A percentile compares a stretch with the other conserved stretches of the same genome.
Conservation (phyloP, 768 basidiomycete species). For the Auriscalpium orientale region DNA sequence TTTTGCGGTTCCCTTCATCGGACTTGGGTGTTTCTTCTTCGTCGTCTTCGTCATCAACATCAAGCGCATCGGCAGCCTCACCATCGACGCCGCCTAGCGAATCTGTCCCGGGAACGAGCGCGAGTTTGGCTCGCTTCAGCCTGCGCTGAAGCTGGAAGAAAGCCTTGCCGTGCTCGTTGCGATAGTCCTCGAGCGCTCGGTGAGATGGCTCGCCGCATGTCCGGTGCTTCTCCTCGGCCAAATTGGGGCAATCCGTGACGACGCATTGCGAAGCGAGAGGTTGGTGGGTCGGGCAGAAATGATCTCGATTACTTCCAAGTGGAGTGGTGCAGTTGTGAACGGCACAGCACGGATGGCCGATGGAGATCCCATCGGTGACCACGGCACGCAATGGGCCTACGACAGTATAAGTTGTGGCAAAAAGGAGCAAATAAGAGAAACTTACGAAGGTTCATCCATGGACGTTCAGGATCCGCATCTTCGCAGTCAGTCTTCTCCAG, state of each 20-base stretch:
- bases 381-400: conserved; percentile 8
- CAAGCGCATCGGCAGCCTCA: too few relatives aligned
- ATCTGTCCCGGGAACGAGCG: neutral
- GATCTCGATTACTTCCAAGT: conserved; percentile 2
- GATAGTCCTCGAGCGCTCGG: neutral
- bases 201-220: neutral
- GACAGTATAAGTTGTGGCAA: too few relatives aligned
- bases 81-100: too few relatives aligned
- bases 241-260: neutral
- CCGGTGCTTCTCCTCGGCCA: neutral
- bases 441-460: too few relatives aligned
- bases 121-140: neutral
- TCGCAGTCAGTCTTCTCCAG: neutral
- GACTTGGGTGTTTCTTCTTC: conserved; percentile 5
- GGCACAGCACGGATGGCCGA: conserved; percentile 26
- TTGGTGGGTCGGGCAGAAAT: neutral
- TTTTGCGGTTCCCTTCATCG: conserved; percentile 6
- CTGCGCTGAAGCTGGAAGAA: neutral
- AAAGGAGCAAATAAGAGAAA: too few relatives aligned
- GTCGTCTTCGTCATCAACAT: neutral
- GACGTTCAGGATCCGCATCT: too few relatives aligned
- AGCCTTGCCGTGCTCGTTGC: neutral
- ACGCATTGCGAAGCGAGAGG: neutral
- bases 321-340: conserved; percentile 22
- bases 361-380: conserved; percentile 26